Percentiles rank a stretch among this genome's conserved stretches.
These are phyloP conservation scores for Fragilariopsis cylindrus DNA, from an alignment of 108 stramenopile genomes.

Conservation along the genomic window DNA sequence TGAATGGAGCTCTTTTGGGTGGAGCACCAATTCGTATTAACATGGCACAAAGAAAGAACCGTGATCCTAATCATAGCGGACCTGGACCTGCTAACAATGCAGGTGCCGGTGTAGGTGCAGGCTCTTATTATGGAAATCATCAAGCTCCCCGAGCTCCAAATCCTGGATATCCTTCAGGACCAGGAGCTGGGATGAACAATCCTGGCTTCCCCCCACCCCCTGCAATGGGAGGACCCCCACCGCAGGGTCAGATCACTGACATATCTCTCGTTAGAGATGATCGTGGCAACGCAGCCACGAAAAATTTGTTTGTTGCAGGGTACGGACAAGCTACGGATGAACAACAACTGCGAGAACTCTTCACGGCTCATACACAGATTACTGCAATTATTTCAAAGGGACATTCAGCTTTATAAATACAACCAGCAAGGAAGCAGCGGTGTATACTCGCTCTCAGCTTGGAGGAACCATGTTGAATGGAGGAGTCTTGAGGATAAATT, in stretches of 20 bases:
- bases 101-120: not conserved
- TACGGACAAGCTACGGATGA: slow-evolving; percentile 85
- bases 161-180: slow-evolving; percentile 8
- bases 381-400: slow-evolving; percentile 66
- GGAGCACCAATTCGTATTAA: slow-evolving; percentile 83
- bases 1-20: slow-evolving; percentile 76
- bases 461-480: slow-evolving; percentile 71
- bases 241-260: not conserved
- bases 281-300: slow-evolving; percentile 86
- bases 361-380: slow-evolving; percentile 63
- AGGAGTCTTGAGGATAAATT: slow-evolving; percentile 79
- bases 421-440: slow-evolving; percentile 53
- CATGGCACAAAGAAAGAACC: slow-evolving; percentile 67
- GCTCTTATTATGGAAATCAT: slow-evolving; percentile 14
- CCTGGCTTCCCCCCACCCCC: slow-evolving; percentile 12
- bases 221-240: not conserved
- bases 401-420: slow-evolving; percentile 87
- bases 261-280: slow-evolving; percentile 65
- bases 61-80: slow-evolving; percentile 17
- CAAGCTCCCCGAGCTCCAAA: not conserved
- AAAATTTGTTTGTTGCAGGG: slow-evolving; percentile 86
- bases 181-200: not conserved
- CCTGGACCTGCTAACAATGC: not conserved
- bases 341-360: slow-evolving; percentile 60
- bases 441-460: slow-evolving; percentile 63